Evolutionary conservation across 352 stramenopile species (phyloP).

Genomic region (Pythium scleroteichum): DNA sequence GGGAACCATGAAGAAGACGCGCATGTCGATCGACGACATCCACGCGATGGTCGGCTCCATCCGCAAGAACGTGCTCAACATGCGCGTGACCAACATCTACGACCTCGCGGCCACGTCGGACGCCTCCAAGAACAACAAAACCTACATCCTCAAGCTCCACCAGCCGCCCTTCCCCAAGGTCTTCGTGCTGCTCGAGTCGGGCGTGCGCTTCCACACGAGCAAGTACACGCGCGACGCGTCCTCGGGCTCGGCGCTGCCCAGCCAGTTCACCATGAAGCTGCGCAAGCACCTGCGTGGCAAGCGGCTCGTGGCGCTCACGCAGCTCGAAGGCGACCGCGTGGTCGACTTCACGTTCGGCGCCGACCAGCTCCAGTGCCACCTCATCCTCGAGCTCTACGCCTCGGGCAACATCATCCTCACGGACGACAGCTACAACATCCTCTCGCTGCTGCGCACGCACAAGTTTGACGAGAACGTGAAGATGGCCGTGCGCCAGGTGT

Average conservation of each 20-base stretch:
- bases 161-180: slow-evolving; percentile 89
- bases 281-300: slow-evolving; percentile 96
- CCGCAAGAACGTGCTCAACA: slow-evolving; percentile 84
- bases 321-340: slow-evolving; percentile 96
- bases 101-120: slow-evolving; percentile 88
- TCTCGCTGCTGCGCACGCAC: slow-evolving; percentile 95
- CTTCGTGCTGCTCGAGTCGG: slow-evolving; percentile 96
- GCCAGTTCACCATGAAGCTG: slow-evolving; percentile 97
- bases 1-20: slow-evolving; percentile 85
- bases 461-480: slow-evolving; percentile 92
- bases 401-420: slow-evolving; percentile 97
- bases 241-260: slow-evolving; percentile 80
- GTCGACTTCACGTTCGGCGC: slow-evolving; percentile 96
- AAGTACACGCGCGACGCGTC: slow-evolving; percentile 78
- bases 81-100: slow-evolving; percentile 97
- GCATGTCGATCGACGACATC: slow-evolving; percentile 89
- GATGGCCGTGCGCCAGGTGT: slow-evolving; percentile 82
- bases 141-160: slow-evolving; percentile 93
- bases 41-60: slow-evolving; percentile 86
- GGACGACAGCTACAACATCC: slow-evolving; percentile 93
- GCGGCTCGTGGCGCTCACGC: slow-evolving; percentile 89
- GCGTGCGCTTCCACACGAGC: slow-evolving; percentile 96
- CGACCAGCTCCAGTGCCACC: slow-evolving; percentile 86
- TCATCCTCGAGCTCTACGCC: slow-evolving; percentile 98
- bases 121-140: slow-evolving; percentile 80